phyloP scores from a whole-genome alignment of 2,329 filamentous ascomycete genomes.

The Fusarium xylarioides region DNA sequence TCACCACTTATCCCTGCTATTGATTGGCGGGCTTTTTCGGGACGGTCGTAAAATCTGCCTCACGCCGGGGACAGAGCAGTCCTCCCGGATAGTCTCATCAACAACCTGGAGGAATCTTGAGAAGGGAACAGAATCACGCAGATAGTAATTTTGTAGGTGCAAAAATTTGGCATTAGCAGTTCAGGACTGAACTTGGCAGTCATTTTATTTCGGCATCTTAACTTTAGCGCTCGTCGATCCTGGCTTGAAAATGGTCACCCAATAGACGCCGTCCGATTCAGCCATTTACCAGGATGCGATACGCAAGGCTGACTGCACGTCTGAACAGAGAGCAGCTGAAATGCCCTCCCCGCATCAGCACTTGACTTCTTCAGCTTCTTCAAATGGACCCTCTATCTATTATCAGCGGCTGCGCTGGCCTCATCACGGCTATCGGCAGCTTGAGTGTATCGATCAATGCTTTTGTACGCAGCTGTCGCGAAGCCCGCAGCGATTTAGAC shows the following conservation, averaged over 20 bases:
- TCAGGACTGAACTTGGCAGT: background rate
- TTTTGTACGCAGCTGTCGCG: constrained; percentile 22
- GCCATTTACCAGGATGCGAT: background rate
- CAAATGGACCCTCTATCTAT: constrained; percentile 22
- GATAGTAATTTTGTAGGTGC: too few relatives aligned
- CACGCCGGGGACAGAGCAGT: background rate
- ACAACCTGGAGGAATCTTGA: background rate
- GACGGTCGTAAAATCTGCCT: background rate
- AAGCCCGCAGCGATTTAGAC: constrained; percentile 23
- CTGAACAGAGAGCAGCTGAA: background rate
- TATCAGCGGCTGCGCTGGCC: constrained; percentile 13
- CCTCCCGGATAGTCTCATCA: too few relatives aligned
- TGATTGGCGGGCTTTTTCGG: fast-evolving
- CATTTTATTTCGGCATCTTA: background rate
- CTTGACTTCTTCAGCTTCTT: background rate
- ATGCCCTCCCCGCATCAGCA: background rate
- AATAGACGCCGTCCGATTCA: background rate
- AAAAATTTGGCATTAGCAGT: background rate
- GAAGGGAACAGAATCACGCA: background rate
- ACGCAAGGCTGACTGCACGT: background rate
- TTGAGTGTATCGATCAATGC: background rate
- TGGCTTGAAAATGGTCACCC: background rate
- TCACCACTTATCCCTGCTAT: too few relatives aligned
- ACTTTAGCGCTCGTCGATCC: background rate
- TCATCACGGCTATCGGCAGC: constrained; percentile 1